A percentile compares a stretch with the other conserved stretches of the same genome.
phyloP scores from a whole-genome alignment of 345 rosid species.

The Sonneratia caseolaris region DNA sequence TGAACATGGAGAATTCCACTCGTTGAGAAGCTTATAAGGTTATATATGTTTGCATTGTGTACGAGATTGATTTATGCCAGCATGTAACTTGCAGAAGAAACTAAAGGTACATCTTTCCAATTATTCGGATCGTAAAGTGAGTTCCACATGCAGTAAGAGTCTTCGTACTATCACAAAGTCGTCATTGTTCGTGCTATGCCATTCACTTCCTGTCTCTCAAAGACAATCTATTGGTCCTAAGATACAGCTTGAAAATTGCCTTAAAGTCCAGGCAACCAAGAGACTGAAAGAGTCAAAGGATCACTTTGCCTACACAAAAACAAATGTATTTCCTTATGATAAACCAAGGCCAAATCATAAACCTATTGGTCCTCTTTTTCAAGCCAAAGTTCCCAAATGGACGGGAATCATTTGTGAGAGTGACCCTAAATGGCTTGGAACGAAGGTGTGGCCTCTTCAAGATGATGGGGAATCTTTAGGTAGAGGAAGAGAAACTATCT shows the following conservation, averaged over 20 bases:
- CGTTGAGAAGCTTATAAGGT: not conserved
- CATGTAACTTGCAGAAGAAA: conserved; percentile 34
- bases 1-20: not conserved
- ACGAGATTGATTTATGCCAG: not conserved
- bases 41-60: not conserved
- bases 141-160: conserved; percentile 24
- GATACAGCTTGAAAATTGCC: not conserved
- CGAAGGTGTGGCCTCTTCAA: conserved; percentile 37
- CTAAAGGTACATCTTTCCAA: conserved; percentile 47
- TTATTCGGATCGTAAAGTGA: conserved; percentile 29
- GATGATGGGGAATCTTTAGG: conserved; percentile 32
- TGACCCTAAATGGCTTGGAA: conserved; percentile 67
- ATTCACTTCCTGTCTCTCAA: not conserved
- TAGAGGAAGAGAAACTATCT: conserved; percentile 46
- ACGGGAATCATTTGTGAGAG: conserved; percentile 33
- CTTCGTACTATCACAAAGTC: conserved; percentile 8
- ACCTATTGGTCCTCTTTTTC: conserved; percentile 44
- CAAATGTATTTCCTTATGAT: conserved; percentile 10
- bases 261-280: not conserved
- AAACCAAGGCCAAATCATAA: conserved; percentile 16
- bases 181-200: not conserved
- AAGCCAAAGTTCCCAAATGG: conserved; percentile 68
- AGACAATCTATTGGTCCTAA: not conserved
- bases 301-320: not conserved
- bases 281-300: not conserved